Evolutionary conservation across 1,284 basidiomycete genomes (phyloP).

Genomic region (Ustilago curta): DNA sequence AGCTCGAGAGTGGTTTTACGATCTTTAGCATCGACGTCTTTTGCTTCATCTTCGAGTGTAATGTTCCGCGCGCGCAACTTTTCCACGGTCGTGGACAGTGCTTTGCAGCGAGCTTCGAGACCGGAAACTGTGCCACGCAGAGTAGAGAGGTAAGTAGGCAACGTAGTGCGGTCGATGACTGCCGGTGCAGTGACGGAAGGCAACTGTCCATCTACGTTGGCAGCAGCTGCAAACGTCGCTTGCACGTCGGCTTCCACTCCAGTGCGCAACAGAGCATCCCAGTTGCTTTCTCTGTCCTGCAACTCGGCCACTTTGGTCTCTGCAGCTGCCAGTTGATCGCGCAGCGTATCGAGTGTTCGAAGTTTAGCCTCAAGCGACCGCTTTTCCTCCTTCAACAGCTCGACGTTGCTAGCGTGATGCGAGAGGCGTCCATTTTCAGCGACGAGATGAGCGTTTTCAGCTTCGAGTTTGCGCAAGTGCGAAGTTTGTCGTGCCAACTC

Average conservation of each 20-base stretch:
- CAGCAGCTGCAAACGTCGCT: slow-evolving; percentile 46
- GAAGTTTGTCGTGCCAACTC: slow-evolving; percentile 41
- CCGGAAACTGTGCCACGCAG: slow-evolving; percentile 54
- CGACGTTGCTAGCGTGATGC: slow-evolving; percentile 41
- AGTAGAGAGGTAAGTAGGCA: slow-evolving; percentile 51
- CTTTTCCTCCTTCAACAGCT: slow-evolving; percentile 65
- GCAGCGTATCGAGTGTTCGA: slow-evolving; percentile 45
- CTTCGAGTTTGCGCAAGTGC: slow-evolving; percentile 50
- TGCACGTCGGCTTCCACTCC: slow-evolving; percentile 27
- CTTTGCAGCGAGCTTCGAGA: slow-evolving; percentile 38
- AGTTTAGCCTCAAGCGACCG: slow-evolving; percentile 55
- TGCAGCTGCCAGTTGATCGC: slow-evolving; percentile 34
- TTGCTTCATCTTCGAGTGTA: slow-evolving; percentile 43
- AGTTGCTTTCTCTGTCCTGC: slow-evolving; percentile 44
- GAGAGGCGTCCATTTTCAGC: slow-evolving; percentile 50
- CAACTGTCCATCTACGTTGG: slow-evolving; percentile 23
- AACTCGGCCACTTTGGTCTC: slow-evolving; percentile 60
- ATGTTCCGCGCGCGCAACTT: slow-evolving; percentile 45
- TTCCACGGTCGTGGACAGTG: slow-evolving; percentile 32
- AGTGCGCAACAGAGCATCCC: slow-evolving; percentile 28
- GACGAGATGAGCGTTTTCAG: slow-evolving; percentile 37
- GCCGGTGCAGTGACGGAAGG: slow-evolving; percentile 20
- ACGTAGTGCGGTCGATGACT: slow-evolving; percentile 31
- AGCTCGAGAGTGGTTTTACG: slow-evolving; percentile 56
- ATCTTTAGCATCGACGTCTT: slow-evolving; percentile 50